Conservation (phyloP, 139 green algal species). For the Volvox africanus region DNA sequence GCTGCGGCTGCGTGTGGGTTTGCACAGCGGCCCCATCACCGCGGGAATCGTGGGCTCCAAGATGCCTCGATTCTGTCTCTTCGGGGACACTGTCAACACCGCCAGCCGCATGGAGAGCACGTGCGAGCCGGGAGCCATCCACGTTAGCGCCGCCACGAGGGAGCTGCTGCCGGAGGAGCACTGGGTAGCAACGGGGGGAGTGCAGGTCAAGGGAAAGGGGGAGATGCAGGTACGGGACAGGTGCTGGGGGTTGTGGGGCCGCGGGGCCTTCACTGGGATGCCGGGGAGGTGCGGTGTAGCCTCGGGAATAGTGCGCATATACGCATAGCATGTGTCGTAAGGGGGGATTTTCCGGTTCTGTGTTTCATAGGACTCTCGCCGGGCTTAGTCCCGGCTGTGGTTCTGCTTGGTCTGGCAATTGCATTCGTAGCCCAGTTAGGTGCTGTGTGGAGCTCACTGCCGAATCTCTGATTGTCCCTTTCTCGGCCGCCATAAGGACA, state of each 20-base stretch:
- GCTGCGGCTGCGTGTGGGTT: slow-evolving; percentile 17
- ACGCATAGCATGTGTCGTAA: too few relatives aligned
- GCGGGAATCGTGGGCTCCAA: slow-evolving; percentile 26
- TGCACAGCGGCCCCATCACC: slow-evolving; percentile 16
- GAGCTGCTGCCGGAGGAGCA: slow-evolving; percentile 13
- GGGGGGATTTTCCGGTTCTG: too few relatives aligned
- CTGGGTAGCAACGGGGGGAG: slow-evolving; percentile 40
- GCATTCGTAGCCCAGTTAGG: too few relatives aligned
- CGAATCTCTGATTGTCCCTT: too few relatives aligned
- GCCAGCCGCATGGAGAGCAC: slow-evolving; percentile 67
- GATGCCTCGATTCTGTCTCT: slow-evolving; percentile 55
- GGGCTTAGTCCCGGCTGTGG: too few relatives aligned
- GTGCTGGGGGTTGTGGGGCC: neutral
- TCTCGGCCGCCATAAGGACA: too few relatives aligned
- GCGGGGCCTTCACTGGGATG: too few relatives aligned
- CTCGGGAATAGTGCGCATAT: too few relatives aligned
- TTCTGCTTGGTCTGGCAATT: too few relatives aligned
- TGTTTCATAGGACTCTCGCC: too few relatives aligned
- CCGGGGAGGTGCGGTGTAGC: too few relatives aligned
- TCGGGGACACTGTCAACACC: slow-evolving; percentile 60
- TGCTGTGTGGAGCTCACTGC: too few relatives aligned
- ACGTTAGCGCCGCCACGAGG: slow-evolving; percentile 33
- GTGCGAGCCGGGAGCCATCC: slow-evolving; percentile 52
- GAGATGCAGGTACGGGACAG: slow-evolving; percentile 13
- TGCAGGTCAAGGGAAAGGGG: slow-evolving; percentile 49